These are phyloP conservation scores for Cercospora citrullina DNA, from an alignment of 2,329 filamentous ascomycete species.

Conservation along the genomic window DNA sequence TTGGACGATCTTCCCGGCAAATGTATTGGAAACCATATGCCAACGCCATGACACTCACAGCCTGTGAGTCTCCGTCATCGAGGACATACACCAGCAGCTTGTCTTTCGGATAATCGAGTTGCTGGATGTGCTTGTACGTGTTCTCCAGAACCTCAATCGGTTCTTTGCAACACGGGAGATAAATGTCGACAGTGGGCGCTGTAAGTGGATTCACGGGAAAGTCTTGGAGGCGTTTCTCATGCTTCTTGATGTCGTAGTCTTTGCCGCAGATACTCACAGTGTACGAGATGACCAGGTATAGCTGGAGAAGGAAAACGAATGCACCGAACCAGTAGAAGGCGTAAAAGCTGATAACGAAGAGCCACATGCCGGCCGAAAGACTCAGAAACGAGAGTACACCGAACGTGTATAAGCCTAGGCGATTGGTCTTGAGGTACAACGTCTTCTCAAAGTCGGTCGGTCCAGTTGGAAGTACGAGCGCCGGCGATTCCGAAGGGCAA, in stretches of 20 bases:
- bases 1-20: conserved; percentile 45
- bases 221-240: conserved; percentile 38
- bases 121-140: conserved; percentile 40
- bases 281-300: conserved; percentile 47
- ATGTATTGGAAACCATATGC: conserved; percentile 45
- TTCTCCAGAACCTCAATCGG: conserved; percentile 45
- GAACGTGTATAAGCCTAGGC: conserved; percentile 44
- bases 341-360: conserved; percentile 42
- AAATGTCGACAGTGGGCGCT: conserved; percentile 46
- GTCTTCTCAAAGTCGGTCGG: conserved; percentile 46
- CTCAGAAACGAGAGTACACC: conserved; percentile 45
- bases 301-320: conserved; percentile 43
- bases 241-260: conserved; percentile 43
- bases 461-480: conserved; percentile 39
- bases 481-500: conserved; percentile 22
- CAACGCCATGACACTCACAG: conserved; percentile 38
- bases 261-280: conserved; percentile 44
- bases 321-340: conserved; percentile 39
- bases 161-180: conserved; percentile 47
- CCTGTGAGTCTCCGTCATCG: conserved; percentile 42
- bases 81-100: conserved; percentile 45
- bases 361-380: conserved; percentile 48
- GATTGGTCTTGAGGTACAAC: conserved; percentile 44
- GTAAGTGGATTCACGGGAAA: conserved; percentile 39
- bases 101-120: conserved; percentile 42